Percentiles rank a stretch among this genome's conserved stretches.
These are phyloP conservation scores for Euphorbia tirucalli DNA, from an alignment of 345 rosid genomes.

Conservation along the genomic window DNA sequence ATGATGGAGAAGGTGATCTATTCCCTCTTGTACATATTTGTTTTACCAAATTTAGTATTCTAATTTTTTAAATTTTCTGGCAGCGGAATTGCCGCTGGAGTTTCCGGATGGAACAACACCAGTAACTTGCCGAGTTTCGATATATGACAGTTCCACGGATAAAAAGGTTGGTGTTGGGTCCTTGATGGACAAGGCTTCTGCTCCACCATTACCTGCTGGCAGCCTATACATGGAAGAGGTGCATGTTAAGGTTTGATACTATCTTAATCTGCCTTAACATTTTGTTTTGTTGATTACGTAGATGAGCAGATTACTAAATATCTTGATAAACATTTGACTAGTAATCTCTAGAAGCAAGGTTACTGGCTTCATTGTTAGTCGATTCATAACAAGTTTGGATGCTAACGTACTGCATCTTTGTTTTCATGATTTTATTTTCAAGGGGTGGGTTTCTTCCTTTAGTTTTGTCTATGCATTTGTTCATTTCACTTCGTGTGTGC, in stretches of 20 bases:
- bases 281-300: conserved; percentile 3
- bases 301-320: neutral
- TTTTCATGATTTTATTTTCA: neutral
- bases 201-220: conserved; percentile 70
- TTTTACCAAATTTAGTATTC: conserved; percentile 11
- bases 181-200: conserved; percentile 76
- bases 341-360: conserved; percentile 9
- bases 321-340: neutral
- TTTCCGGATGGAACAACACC: conserved; percentile 99
- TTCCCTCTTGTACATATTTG: neutral
- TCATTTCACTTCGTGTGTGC: conserved; percentile 18
- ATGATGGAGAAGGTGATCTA: conserved; percentile 71
- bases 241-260: conserved; percentile 66
- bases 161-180: conserved; percentile 91
- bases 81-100: conserved; percentile 92
- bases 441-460: neutral
- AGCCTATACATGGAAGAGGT: conserved; percentile 97
- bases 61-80: conserved; percentile 15
- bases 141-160: conserved; percentile 74
- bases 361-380: conserved; percentile 13
- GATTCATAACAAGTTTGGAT: conserved; percentile 1
- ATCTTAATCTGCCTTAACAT: conserved; percentile 1
- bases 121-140: conserved; percentile 89
- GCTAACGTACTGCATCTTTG: neutral
- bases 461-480: neutral